Evolutionary conservation across 2,329 filamentous ascomycete genomes (phyloP).

Genomic region (Trichophyton benhamiae): DNA sequence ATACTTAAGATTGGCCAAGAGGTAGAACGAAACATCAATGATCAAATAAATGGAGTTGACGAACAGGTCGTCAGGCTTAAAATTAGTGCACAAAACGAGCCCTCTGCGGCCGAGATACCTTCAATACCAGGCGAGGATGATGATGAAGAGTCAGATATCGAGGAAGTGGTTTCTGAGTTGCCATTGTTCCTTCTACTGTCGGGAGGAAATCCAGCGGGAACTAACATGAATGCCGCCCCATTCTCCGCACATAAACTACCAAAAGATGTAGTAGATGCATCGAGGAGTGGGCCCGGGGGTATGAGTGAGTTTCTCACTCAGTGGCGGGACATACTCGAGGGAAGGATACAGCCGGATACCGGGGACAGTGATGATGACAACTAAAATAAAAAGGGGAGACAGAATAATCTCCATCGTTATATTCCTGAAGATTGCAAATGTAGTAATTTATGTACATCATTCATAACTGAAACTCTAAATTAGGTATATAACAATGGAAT

Average conservation of each 20-base stretch:
- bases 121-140: background rate
- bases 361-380: background rate
- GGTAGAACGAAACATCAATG: slow-evolving; percentile 35
- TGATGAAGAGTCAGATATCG: slow-evolving; percentile 36
- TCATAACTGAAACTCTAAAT: background rate
- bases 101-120: slow-evolving; percentile 3
- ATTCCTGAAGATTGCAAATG: background rate
- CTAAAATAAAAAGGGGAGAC: background rate
- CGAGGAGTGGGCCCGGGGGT: slow-evolving; percentile 55
- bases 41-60: slow-evolving; percentile 12
- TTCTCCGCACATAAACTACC: slow-evolving; percentile 95
- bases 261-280: slow-evolving; percentile 71
- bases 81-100: background rate
- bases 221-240: slow-evolving; percentile 69
- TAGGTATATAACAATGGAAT: background rate
- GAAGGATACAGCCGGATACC: slow-evolving; percentile 28
- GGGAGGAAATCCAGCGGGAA: slow-evolving; percentile 76
- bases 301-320: slow-evolving; percentile 68
- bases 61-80: slow-evolving; percentile 2
- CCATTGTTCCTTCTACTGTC: slow-evolving; percentile 63
- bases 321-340: slow-evolving; percentile 52
- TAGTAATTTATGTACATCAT: background rate
- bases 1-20: slow-evolving; percentile 40
- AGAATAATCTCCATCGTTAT: background rate
- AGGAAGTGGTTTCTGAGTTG: slow-evolving; percentile 45